A percentile compares a stretch with the other conserved stretches of the same genome.
These are phyloP conservation scores for Kuraishia cidri DNA, from an alignment of 805 yeast genomes.

Conservation along the genomic window DNA sequence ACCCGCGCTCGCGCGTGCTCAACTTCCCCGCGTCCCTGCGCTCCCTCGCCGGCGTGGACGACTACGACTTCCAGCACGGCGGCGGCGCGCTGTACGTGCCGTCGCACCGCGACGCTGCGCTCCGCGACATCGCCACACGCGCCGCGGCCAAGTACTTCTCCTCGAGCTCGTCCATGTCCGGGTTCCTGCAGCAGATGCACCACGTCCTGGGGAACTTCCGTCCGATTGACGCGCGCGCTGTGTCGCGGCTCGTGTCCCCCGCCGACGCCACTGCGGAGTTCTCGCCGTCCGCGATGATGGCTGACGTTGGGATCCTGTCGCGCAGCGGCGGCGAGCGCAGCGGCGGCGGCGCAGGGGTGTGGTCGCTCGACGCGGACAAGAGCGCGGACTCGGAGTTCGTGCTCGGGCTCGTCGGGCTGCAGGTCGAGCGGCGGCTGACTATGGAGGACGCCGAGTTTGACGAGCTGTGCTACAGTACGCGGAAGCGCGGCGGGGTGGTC, in stretches of 20 bases:
- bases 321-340: background rate
- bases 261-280: slow-evolving; percentile 16
- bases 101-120: slow-evolving; percentile 52
- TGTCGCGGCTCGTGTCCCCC: slow-evolving; percentile 5
- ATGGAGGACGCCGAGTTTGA: slow-evolving; percentile 13
- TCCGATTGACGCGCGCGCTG: slow-evolving; percentile 34
- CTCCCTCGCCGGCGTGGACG: slow-evolving; percentile 50
- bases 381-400: slow-evolving; percentile 59
- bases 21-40: slow-evolving; percentile 59
- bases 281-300: slow-evolving; percentile 12
- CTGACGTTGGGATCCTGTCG: too few relatives aligned
- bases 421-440: slow-evolving; percentile 70
- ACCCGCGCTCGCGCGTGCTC: slow-evolving; percentile 65
- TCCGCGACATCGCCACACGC: slow-evolving; percentile 36
- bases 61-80: slow-evolving; percentile 55
- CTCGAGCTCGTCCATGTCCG: slow-evolving; percentile 87
- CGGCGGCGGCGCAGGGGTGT: slow-evolving; percentile 29
- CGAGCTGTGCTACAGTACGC: slow-evolving; percentile 5
- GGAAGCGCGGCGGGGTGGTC: background rate
- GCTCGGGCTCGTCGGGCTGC: slow-evolving; percentile 68
- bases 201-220: slow-evolving; percentile 54
- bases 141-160: slow-evolving; percentile 38
- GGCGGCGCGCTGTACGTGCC: slow-evolving; percentile 46
- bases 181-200: slow-evolving; percentile 67
- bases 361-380: slow-evolving; percentile 66